Base-by-base conservation (phyloP, 176 grass and related monocot species). In the Oryza rufipogon region DNA sequence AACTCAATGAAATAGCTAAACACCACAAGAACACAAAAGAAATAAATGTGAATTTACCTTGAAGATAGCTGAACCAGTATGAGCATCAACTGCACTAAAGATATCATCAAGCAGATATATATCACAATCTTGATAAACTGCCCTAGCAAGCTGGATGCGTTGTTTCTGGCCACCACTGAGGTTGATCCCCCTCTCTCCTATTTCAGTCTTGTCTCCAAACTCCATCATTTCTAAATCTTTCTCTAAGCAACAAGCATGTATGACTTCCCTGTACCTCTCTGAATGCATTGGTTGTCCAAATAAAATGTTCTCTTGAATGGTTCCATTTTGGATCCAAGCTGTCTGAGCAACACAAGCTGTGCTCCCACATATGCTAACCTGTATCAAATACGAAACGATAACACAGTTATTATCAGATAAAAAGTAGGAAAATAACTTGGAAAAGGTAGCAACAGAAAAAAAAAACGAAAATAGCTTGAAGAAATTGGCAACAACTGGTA, bases 221-320 rank as follows among this genome's bases (percentile, higher is more conserved):
- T 89, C 92, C 92, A 94, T 94, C 89, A 94, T 94, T 73, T 94
- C 92, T 36, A 91, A 49, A 84, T 94, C 92, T 77, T 83, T 94
- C 81, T 91, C 54, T 25, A 94, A 66, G 85, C 92, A 89, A 77
- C 92, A 94, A 14, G 80, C 81, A 46, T 8, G 82, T 81, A 94
- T 56, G 47, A 89, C 71, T 78, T 83, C 82, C 13, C 11, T 67
- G 72, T 91, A 91, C 58, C 16, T 91, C 45, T 91, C 66, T 32
- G 9, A 16, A 44, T 87, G 8, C 87, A 94, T 88, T 4, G 87
- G 87, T n/a, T 82, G 42, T 48, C 92, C 92, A 79, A 94, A 94
- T 81, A 94, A 73, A 84, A 94, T 94, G 69, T 94, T 94, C 22
- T 87, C 87, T 73, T 91, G 78, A 82, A 94, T 94, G 69, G 89